phyloP scores from a whole-genome alignment of 1,284 basidiomycete genomes.

The Cystobasidiaceae sp. region DNA sequence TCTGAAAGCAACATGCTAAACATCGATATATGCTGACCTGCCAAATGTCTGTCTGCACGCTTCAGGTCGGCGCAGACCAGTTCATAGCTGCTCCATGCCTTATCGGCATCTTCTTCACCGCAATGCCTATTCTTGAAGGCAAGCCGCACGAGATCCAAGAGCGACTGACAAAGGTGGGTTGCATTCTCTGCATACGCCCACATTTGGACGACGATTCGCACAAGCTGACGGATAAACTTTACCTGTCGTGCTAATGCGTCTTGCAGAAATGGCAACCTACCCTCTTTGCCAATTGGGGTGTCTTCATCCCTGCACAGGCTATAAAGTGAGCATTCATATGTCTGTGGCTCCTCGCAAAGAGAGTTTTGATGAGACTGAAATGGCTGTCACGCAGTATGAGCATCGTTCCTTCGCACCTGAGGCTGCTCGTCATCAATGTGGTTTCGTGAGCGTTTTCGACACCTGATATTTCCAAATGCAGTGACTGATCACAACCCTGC shows the following conservation, averaged over 20 bases:
- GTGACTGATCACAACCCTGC: neutral
- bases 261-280: slow-evolving; percentile 47
- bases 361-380: neutral
- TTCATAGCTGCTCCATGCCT: slow-evolving; percentile 28
- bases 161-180: slow-evolving; percentile 4
- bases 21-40: too few relatives aligned
- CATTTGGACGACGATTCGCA: neutral
- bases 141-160: slow-evolving; percentile 28
- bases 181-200: neutral
- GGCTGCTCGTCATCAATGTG: slow-evolving; percentile 23
- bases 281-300: slow-evolving; percentile 62
- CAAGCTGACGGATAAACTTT: neutral
- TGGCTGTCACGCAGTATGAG: slow-evolving; percentile 2
- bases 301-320: slow-evolving; percentile 28
- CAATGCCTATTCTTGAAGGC: slow-evolving; percentile 29
- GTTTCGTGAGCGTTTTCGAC: slow-evolving; percentile 15
- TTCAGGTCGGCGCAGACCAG: slow-evolving; percentile 55
- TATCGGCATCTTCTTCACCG: slow-evolving; percentile 29
- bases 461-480: neutral
- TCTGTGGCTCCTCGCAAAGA: neutral
- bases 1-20: neutral
- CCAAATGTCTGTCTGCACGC: slow-evolving; percentile 14
- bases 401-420: slow-evolving; percentile 14
- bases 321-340: neutral
- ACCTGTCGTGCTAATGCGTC: neutral